phyloP scores from a whole-genome alignment of 345 rosid genomes.

The Litchi chinensis region DNA sequence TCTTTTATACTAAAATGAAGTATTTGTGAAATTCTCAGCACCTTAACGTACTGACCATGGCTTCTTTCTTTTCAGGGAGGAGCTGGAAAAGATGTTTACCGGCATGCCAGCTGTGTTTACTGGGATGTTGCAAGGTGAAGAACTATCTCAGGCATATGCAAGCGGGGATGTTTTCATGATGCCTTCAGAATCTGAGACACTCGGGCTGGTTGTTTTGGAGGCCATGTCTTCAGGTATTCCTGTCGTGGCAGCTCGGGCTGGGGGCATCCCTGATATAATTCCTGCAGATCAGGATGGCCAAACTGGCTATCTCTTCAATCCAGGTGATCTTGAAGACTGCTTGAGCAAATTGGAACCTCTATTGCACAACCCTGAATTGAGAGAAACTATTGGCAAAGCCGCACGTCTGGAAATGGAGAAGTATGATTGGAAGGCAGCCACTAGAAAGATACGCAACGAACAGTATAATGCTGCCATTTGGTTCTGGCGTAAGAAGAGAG shows the following conservation, averaged over 20 bases:
- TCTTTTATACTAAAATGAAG: not conserved
- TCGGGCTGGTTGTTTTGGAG: conserved; percentile 92
- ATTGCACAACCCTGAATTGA: conserved; percentile 49
- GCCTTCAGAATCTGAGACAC: conserved; percentile 99
- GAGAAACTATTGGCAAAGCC: conserved; percentile 79
- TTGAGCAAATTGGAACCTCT: conserved; percentile 63
- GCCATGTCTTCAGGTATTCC: conserved; percentile 97
- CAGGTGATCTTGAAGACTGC: conserved; percentile 91
- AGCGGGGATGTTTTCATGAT: conserved; percentile 94
- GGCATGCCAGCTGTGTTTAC: conserved; percentile 96
- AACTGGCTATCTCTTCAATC: conserved; percentile 72
- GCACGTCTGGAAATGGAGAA: conserved; percentile 88
- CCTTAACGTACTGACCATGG: conserved; percentile 1
- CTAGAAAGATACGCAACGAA: conserved; percentile 80
- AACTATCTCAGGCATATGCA: conserved; percentile 95
- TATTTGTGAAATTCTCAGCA: not conserved
- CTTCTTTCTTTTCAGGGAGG: conserved; percentile 57
- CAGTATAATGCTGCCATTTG: conserved; percentile 93
- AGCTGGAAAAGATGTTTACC: conserved; percentile 75
- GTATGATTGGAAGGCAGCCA: conserved; percentile 97
- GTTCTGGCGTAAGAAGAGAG: conserved; percentile 93
- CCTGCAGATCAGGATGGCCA: conserved; percentile 88
- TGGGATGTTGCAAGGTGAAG: conserved; percentile 87
- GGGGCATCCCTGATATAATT: conserved; percentile 95
- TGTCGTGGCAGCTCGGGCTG: conserved; percentile 90